These are phyloP conservation scores for Coemansia sp. DNA, from an alignment of 371 early-diverging fungal genomes.

Conservation along the genomic window DNA sequence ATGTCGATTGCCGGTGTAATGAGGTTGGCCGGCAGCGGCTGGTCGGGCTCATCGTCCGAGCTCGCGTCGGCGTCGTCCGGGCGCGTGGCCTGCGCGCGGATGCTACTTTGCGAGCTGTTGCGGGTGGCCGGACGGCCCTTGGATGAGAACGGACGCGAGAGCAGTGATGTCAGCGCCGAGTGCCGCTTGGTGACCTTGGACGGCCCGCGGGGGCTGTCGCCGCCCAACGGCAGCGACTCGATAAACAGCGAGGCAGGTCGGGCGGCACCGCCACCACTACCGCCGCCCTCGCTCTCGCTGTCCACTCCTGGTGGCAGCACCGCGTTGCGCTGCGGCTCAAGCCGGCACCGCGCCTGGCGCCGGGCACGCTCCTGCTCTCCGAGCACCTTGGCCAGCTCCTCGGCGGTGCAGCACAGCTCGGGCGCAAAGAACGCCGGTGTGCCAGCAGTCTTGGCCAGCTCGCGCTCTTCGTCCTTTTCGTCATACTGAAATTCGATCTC, in stretches of 20 bases:
- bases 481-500: conserved; percentile 43
- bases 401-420: conserved; percentile 83
- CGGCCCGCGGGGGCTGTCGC: not conserved
- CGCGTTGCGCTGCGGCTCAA: conserved; percentile 12
- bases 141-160: conserved; percentile 42
- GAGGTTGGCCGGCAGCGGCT: conserved; percentile 39
- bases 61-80: conserved; percentile 10
- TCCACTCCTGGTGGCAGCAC: not conserved
- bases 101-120: conserved; percentile 13
- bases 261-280: too few relatives aligned
- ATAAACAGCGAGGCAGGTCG: conserved; percentile 34
- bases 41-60: conserved; percentile 15
- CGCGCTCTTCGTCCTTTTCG: conserved; percentile 59
- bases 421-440: conserved; percentile 98
- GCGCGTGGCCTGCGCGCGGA: not conserved
- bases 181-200: conserved; percentile 33
- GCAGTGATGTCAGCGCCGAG: conserved; percentile 41
- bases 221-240: conserved; percentile 13
- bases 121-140: conserved; percentile 24
- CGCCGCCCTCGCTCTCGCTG: conserved; percentile 3
- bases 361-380: conserved; percentile 23
- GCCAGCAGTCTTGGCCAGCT: conserved; percentile 94
- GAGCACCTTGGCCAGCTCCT: conserved; percentile 51
- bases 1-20: conserved; percentile 93
- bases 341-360: conserved; percentile 19